Base-by-base conservation (phyloP, 768 basidiomycete species). In the Mycena crocata region DNA sequence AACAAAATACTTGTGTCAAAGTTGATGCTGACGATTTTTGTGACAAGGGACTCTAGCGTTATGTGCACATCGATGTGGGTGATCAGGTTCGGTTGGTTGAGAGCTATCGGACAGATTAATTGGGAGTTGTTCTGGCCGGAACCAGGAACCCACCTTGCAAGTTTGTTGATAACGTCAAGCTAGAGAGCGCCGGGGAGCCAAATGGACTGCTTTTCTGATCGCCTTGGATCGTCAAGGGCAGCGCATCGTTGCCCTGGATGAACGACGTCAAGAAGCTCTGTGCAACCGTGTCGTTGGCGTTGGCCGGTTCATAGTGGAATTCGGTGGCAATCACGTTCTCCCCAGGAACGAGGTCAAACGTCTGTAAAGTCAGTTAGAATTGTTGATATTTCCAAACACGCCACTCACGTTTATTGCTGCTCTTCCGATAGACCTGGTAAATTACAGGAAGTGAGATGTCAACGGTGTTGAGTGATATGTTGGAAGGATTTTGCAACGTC, bases 231-330 rank as follows among this genome's bases (percentile, higher is more conserved):
- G 80, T 82, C 62, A 91, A 73, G 8, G 85, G 79, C 35, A 93
- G 73, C 10, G 70, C 58, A 45, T 84, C 73, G 28, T 79, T 81
- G 0, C 83, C 84, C 74, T 88, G 87, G 45, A 93, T 82, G 76
- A 91, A 92, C 35, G 80, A 73, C 12, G 85, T 81, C 66, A 91
- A 73, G 81, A 93, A 92, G 30, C 77, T 75, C 81, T 90, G 73
- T 4, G 91, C 90, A 26, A 81, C 77, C 5, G 90, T 91, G 71
- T 92, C 86, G 68, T 91, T 91, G 13, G 88, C 84, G 74, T 91
- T 75, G 13, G 82, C 81, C 1, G 91, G 91, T 68, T 83, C 79
- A 70, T 93, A 93, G 64, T 85, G 89, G 81, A 93, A 92, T 71
- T 91, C 89, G 3, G 89, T 81, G 0, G 80, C 56, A 26, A 88